Base-by-base conservation (phyloP, 2,329 filamentous ascomycete genomes). In the Lasiodiplodia sp. region DNA sequence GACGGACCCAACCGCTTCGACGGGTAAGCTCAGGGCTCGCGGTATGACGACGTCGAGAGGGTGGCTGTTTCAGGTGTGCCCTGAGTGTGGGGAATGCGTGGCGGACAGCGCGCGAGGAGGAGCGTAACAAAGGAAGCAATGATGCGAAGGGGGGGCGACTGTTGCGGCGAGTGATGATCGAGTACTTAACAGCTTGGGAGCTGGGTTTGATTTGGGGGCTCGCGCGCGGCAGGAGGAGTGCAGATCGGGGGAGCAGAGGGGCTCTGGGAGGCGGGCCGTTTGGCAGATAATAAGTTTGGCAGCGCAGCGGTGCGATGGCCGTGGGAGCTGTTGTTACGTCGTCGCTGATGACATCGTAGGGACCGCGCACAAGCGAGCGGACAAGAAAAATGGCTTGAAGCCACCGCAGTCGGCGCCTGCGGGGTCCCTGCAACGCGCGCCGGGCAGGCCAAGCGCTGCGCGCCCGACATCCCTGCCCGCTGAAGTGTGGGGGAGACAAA, bases 61-160 rank as follows among this genome's bases (percentile, higher is more conserved):
- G 51, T 74, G 74, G 75, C 75, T 75, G 78, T 79, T 80, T 79
- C 78, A 79, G 74, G 73, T 74, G 72, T 40, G 69, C 69, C 72
- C 69, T 73, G 71, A 72, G 73, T 75, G 76, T 78, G 77, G 75
- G 73, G 75, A 78, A 77, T 62, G 55, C 31, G 56, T 60, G 66
- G 55, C 66, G 66, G 66, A 44, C 47, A 64, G 60, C 44, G 60
- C 58, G 60, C 60, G 60, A 64, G 47, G 52, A 38, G 52, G 25
- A 28, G n/a, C 60, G 47, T 21, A 49, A 57, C 67, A 68, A 68
- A 68, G 67, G 58, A 53, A 68, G 67, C 57, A 68, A 63, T 68
- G 66, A 68, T 68, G 56, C 57, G 65, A 67, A 67, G 65, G 60
- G 47, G 31, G 38, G 60, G 66, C 34, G 47, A 51, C 47, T 51